phyloP scores from a whole-genome alignment of 1,139 yeast species.

The Suhomyces bokatorum region DNA sequence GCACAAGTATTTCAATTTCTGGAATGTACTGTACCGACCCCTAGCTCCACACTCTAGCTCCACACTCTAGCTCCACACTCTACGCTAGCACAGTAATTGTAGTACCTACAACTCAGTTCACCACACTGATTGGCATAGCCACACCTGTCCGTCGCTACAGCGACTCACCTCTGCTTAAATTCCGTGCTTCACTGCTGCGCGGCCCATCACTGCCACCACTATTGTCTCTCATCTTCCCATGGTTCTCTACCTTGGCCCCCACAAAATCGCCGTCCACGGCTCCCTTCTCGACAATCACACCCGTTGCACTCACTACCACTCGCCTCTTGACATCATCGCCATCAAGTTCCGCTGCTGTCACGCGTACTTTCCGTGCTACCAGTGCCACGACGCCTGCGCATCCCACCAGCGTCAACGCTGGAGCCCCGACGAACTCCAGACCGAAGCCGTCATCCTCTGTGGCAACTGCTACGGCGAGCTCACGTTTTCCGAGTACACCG shows the following conservation, averaged over 20 bases:
- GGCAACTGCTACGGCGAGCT: conserved; percentile 37
- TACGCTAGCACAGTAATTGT: too few species aligned
- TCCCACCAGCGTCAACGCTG: conserved; percentile 23
- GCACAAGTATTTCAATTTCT: too few species aligned
- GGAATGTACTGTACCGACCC: too few species aligned
- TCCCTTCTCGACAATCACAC: conserved; percentile 33
- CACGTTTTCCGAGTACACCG: conserved; percentile 30
- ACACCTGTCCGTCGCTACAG: too few species aligned
- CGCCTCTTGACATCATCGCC: conserved; percentile 41
- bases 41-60: too few species aligned
- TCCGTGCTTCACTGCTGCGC: too few species aligned
- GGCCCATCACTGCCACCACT: background rate
- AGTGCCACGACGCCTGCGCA: conserved; percentile 34
- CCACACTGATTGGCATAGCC: too few species aligned
- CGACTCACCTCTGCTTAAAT: background rate
- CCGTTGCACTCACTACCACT: conserved; percentile 42
- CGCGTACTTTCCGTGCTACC: conserved; percentile 40
- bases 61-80: too few species aligned
- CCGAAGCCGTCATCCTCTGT: conserved; percentile 33
- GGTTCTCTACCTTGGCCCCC: conserved; percentile 3
- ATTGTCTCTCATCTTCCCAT: background rate
- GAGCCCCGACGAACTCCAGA: conserved; percentile 18
- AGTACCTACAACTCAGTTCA: too few species aligned
- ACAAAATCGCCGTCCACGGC: conserved; percentile 1
- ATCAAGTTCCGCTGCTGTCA: conserved; percentile 43